phyloP scores from a whole-genome alignment of 371 early-diverging fungal genomes.

The Blakeslea trispora region DNA sequence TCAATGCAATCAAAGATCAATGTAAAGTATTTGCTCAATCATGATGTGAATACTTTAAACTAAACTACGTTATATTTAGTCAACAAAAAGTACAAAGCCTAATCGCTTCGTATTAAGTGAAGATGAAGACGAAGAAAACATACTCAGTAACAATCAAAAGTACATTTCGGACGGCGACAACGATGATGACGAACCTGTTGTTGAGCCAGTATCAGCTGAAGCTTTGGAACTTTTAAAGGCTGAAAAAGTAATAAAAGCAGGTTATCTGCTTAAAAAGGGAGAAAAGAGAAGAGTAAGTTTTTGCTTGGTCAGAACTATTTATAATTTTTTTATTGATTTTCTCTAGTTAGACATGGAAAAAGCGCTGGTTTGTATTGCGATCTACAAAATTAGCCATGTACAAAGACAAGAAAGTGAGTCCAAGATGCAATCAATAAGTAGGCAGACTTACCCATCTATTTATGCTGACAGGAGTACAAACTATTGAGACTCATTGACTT shows the following conservation, averaged over 20 bases:
- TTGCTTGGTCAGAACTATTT: neutral
- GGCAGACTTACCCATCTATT: neutral
- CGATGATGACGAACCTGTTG: constrained; percentile 55
- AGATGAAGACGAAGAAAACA: constrained; percentile 42
- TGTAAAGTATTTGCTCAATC: constrained; percentile 15
- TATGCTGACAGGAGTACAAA: constrained; percentile 69
- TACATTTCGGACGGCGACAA: constrained; percentile 43
- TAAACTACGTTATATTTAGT: neutral
- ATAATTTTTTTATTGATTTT: neutral
- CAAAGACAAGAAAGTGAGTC: constrained; percentile 76
- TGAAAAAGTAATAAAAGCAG: constrained; percentile 68
- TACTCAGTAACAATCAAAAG: constrained; percentile 8
- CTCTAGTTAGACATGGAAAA: constrained; percentile 75
- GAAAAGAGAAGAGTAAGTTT: constrained; percentile 68
- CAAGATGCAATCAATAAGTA: neutral
- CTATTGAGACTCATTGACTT: constrained; percentile 74
- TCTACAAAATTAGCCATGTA: constrained; percentile 81
- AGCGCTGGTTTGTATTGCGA: constrained; percentile 84
- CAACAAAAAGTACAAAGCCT: constrained; percentile 16
- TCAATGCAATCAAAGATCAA: constrained; percentile 6
- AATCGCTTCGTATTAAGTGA: constrained; percentile 43
- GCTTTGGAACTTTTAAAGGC: constrained; percentile 59
- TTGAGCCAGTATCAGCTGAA: constrained; percentile 47
- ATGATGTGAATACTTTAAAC: neutral
- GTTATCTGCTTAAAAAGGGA: constrained; percentile 79